Conservation (phyloP, 2,329 filamentous ascomycete species). For the Alternaria sp. region DNA sequence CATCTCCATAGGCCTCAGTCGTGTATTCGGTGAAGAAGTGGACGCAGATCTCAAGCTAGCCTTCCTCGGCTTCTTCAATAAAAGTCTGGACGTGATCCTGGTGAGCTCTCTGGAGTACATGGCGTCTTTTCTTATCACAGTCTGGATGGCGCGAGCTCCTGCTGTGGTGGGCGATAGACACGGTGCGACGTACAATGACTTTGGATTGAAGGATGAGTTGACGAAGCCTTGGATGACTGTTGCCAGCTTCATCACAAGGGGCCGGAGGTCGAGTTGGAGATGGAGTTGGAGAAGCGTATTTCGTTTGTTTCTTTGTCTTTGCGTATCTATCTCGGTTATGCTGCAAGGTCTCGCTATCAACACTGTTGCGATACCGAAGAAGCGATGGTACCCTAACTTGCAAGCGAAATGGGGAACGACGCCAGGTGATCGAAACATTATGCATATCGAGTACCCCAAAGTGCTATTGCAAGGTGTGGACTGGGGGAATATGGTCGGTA, state of each 20-base stretch:
- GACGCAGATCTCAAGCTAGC: conserved; percentile 11
- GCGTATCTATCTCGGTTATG: conserved; percentile 12
- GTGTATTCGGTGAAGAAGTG: neutral
- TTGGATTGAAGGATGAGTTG: conserved; percentile 12
- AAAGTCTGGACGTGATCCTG: conserved; percentile 9
- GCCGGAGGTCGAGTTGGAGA: neutral
- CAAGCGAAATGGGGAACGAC: neutral
- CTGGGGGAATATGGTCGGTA: neutral
- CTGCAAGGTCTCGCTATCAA: conserved; percentile 12
- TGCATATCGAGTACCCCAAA: conserved; percentile 8
- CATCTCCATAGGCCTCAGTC: neutral
- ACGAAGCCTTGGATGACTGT: conserved; percentile 18
- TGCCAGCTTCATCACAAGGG: neutral
- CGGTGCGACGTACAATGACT: conserved; percentile 7
- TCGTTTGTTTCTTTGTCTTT: conserved; percentile 9
- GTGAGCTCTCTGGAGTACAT: conserved; percentile 12
- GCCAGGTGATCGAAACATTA: neutral
- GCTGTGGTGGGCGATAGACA: neutral
- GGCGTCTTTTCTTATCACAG: neutral
- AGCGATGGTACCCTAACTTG: conserved; percentile 11
- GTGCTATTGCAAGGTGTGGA: neutral
- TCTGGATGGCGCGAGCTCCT: conserved; percentile 2
- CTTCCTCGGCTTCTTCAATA: conserved; percentile 13
- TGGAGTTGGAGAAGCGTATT: conserved; percentile 3
- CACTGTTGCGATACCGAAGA: conserved; percentile 12